Conservation (phyloP, 768 basidiomycete genomes). For the Suillus subluteus region DNA sequence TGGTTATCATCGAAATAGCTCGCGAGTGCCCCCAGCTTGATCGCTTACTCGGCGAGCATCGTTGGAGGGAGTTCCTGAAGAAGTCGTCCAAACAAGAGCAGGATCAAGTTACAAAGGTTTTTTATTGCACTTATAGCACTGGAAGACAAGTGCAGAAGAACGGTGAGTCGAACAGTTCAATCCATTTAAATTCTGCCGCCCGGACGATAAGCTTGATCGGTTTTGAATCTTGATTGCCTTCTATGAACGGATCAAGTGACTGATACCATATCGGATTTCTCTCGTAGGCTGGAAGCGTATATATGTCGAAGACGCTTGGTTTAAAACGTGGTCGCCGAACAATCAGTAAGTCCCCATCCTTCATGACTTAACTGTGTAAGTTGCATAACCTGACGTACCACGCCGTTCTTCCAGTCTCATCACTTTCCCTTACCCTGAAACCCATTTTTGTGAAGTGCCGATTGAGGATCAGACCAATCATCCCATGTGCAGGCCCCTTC, state of each 20-base stretch:
- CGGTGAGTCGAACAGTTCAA: constrained; percentile 33
- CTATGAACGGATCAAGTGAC: neutral
- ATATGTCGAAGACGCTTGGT: constrained; percentile 47
- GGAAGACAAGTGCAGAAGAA: constrained; percentile 48
- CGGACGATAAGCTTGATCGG: neutral
- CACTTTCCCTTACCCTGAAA: constrained; percentile 43
- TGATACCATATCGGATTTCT: constrained; percentile 7
- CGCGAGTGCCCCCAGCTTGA: constrained; percentile 35
- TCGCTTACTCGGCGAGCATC: constrained; percentile 45
- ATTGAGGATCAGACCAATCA: constrained; percentile 41
- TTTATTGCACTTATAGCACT: constrained; percentile 42
- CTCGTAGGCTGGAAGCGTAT: constrained; percentile 51
- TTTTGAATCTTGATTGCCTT: neutral
- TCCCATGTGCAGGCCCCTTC: constrained; percentile 48
- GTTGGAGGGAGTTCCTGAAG: constrained; percentile 44
- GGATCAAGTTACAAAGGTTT: constrained; percentile 36
- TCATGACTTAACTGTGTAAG: constrained; percentile 2
- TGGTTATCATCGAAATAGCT: constrained; percentile 48
- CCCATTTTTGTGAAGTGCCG: constrained; percentile 43
- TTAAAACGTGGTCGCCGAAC: constrained; percentile 30
- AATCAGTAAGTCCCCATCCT: constrained; percentile 27
- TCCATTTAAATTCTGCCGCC: neutral
- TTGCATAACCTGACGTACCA: neutral
- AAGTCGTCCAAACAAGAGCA: constrained; percentile 34
- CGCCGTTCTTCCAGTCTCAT: constrained; percentile 28